Evolutionary conservation across 73 alveolate genomes (phyloP), one percentile per base, ranked within the genome.

Genomic region (Paramecium primaurelia): DNA sequence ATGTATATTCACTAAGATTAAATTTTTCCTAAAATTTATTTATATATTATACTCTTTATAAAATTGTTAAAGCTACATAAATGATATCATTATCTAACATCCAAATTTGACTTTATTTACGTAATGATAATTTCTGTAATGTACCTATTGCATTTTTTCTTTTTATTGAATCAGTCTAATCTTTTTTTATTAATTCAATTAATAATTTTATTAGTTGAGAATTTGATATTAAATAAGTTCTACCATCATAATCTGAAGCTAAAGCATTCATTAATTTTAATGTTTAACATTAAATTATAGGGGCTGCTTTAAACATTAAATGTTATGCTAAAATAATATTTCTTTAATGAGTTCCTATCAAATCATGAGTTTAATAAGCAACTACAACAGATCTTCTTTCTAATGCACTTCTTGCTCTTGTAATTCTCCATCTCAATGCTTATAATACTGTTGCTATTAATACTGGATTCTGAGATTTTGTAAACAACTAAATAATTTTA

Each of bases 41-140:
- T 6, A 22, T 32, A 0, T 80, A 18, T 54, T 3, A 18, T 80
- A 80, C 91, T 32, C 58, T 91, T 64, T 95, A 93, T 73, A 98
- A 94, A 64, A 97, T 93, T 47, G 92, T 68, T 6, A 96, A 98
- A n/a, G 97, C 97, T 97, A 98, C 97, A 92, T 97, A 96, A n/a
- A 98, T 98, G 92, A 98, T 96, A 86, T 98, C 98, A 68, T 97
- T 95, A 88, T 98, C 96, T 26, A 98, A 96, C 99, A 98, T 97
- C 83, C 95, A 93, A 86, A 95, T 94, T 86, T 98, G 97, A n/a
- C 99, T 98, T 58, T 96, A 93, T 84, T 97, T 92, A 42, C 99
- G 92, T 34, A 98, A 94, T 2, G 99, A 97, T 84, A 98, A 95
- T 89, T 98, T 98, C 86, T 98, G 95, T 58, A 98, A 97, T 22